Evolutionary conservation across 495 filamentous ascomycete species (phyloP).

Genomic region (Penicillium steckii): DNA sequence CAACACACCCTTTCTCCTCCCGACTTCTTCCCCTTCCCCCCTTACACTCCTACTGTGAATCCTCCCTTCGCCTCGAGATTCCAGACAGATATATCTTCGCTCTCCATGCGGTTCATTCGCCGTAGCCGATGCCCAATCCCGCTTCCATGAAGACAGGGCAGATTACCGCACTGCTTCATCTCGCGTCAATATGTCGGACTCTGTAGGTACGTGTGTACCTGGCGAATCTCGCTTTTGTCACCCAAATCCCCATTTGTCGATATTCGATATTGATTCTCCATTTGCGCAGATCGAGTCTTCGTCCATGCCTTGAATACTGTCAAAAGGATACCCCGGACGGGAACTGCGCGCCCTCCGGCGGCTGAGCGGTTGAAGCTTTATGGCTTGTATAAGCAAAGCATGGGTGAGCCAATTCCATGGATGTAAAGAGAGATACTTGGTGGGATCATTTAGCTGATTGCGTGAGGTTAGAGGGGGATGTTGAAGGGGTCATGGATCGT

Average conservation of each 20-base stretch:
- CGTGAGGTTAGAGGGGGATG: slow-evolving; percentile 71
- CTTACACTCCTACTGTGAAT: neutral
- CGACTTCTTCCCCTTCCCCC: neutral
- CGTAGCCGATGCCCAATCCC: slow-evolving; percentile 30
- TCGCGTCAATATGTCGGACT: slow-evolving; percentile 52
- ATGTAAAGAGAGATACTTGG: neutral
- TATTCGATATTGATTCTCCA: neutral
- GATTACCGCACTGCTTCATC: slow-evolving; percentile 21
- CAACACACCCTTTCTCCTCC: slow-evolving; percentile 2
- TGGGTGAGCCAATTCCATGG: slow-evolving; percentile 52
- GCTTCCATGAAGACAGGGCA: slow-evolving; percentile 36
- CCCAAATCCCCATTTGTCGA: neutral
- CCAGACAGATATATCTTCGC: neutral
- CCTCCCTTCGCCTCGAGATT: neutral
- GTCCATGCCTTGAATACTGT: slow-evolving; percentile 98
- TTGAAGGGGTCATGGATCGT: slow-evolving; percentile 86
- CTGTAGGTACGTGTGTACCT: slow-evolving; percentile 46
- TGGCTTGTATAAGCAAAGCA: slow-evolving; percentile 97
- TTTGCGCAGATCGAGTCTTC: slow-evolving; percentile 83
- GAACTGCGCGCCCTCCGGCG: slow-evolving; percentile 81
- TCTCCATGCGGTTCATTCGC: slow-evolving; percentile 28
- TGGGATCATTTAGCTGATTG: slow-evolving; percentile 6
- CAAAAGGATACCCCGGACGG: slow-evolving; percentile 93
- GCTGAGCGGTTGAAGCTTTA: slow-evolving; percentile 86
- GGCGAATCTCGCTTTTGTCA: neutral